A percentile compares a stretch with the other conserved stretches of the same genome.
phyloP scores from a whole-genome alignment of 2,329 filamentous ascomycete species.

The Arthrocladium fulminans region DNA sequence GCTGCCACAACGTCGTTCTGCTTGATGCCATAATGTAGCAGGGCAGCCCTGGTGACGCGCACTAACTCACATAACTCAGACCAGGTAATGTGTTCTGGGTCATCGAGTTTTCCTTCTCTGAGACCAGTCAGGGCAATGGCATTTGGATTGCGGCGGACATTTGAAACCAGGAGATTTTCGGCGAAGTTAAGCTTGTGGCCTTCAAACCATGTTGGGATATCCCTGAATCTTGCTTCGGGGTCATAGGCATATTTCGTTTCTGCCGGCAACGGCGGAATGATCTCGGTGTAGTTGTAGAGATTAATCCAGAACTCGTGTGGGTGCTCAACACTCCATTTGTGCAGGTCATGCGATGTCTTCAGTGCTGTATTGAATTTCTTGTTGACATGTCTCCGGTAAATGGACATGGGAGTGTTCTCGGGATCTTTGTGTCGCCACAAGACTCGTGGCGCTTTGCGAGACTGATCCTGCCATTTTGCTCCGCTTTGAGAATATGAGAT shows the following conservation, averaged over 20 bases:
- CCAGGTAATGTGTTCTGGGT: constrained; percentile 34
- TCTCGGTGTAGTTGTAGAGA: constrained; percentile 29
- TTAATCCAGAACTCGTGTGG: constrained; percentile 38
- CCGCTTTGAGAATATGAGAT: neutral
- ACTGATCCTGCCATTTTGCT: neutral
- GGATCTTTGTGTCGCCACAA: constrained; percentile 17
- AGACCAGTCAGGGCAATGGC: constrained; percentile 33
- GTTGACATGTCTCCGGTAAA: constrained; percentile 19
- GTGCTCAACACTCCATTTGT: constrained; percentile 33
- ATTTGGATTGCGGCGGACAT: constrained; percentile 26
- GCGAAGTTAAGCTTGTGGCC: constrained; percentile 31
- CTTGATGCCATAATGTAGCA: constrained; percentile 31
- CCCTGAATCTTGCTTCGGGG: constrained; percentile 27
- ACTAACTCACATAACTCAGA: constrained; percentile 32
- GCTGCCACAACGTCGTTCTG: constrained; percentile 33
- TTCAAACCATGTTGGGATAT: constrained; percentile 31
- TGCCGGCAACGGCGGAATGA: constrained; percentile 26
- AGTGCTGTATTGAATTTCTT: constrained; percentile 14
- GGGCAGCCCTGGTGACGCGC: constrained; percentile 30
- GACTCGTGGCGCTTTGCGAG: constrained; percentile 1
- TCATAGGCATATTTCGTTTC: constrained; percentile 30
- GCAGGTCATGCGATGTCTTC: constrained; percentile 28
- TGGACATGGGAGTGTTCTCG: constrained; percentile 18
- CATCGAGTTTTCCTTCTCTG: constrained; percentile 30
- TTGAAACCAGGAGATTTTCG: constrained; percentile 30